These are phyloP conservation scores for Ramaria rubella DNA, from an alignment of 768 basidiomycete species.

Conservation along the genomic window DNA sequence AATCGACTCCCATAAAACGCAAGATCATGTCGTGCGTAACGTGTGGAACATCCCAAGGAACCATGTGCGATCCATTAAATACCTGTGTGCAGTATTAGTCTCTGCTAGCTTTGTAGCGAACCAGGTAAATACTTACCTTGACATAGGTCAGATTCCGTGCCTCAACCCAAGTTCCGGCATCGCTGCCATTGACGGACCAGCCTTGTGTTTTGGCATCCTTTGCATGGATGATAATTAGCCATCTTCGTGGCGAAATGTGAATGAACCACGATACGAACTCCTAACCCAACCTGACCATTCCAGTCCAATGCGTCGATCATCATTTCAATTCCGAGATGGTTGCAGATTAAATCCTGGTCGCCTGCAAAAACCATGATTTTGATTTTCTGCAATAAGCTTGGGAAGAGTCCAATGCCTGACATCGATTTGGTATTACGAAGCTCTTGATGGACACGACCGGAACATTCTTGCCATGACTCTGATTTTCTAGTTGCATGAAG, in stretches of 20 bases:
- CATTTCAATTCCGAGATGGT: conserved; percentile 84
- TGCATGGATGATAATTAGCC: conserved; percentile 1
- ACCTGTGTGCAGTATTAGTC: conserved; percentile 41
- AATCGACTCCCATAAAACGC: conserved; percentile 92
- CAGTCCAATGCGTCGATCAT: conserved; percentile 80
- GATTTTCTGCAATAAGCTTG: conserved; percentile 69
- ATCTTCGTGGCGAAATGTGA: background rate
- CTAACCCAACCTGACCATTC: conserved; percentile 79
- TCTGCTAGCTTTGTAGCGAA: background rate
- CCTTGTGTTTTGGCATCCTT: conserved; percentile 59
- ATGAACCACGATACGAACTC: conserved; percentile 47
- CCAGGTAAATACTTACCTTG: conserved; percentile 46
- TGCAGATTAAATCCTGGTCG: conserved; percentile 95
- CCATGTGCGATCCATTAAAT: conserved; percentile 96
- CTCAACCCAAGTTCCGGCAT: conserved; percentile 87
- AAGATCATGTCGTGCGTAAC: conserved; percentile 97
- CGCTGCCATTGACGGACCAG: conserved; percentile 67
- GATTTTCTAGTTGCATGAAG: conserved; percentile 76
- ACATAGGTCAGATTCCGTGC: conserved; percentile 89
- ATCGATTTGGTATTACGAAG: conserved; percentile 51
- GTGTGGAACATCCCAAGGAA: conserved; percentile 77
- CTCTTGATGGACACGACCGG: conserved; percentile 52
- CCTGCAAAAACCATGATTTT: conserved; percentile 90
- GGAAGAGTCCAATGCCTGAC: conserved; percentile 72
- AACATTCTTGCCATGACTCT: conserved; percentile 86